Percentiles rank a stretch among this genome's conserved stretches.
phyloP scores from a whole-genome alignment of 208 protist species.

The Trichomonas tenax region DNA sequence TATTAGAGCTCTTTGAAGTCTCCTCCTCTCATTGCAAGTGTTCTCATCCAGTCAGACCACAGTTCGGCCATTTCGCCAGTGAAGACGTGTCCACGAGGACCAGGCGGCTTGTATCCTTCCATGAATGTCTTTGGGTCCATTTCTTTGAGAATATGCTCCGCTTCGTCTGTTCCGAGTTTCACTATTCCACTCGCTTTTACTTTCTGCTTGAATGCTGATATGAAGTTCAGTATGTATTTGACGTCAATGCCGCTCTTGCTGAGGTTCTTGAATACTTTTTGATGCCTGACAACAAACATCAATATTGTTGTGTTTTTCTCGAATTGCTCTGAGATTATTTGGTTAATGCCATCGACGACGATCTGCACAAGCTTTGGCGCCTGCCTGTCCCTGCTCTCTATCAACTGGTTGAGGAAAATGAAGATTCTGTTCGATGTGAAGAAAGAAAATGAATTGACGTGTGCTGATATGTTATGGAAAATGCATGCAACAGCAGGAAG shows the following conservation, averaged over 20 bases:
- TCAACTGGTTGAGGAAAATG: not conserved
- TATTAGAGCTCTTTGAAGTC: not conserved
- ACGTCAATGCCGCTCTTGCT: not conserved
- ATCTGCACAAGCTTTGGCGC: not conserved
- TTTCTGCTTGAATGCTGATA: not conserved
- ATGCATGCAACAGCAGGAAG: not conserved
- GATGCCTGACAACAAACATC: not conserved
- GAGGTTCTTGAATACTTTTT: not conserved
- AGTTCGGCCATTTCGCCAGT: not conserved
- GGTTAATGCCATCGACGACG: not conserved
- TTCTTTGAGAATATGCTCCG: not conserved
- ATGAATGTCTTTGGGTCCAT: not conserved
- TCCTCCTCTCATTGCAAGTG: not conserved
- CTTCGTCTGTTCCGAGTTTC: not conserved
- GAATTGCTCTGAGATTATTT: not conserved
- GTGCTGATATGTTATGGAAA: not conserved
- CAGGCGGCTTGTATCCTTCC: not conserved
- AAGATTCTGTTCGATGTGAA: not conserved
- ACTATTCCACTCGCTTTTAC: not conserved
- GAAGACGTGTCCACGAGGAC: not conserved
- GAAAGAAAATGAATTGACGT: not conserved
- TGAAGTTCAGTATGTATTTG: not conserved
- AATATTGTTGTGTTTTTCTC: not conserved
- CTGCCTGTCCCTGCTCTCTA: not conserved
- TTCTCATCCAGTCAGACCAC: slow-evolving; percentile 4